phyloP scores from a whole-genome alignment of 352 stramenopile species.

The Peronospora farinosa region DNA sequence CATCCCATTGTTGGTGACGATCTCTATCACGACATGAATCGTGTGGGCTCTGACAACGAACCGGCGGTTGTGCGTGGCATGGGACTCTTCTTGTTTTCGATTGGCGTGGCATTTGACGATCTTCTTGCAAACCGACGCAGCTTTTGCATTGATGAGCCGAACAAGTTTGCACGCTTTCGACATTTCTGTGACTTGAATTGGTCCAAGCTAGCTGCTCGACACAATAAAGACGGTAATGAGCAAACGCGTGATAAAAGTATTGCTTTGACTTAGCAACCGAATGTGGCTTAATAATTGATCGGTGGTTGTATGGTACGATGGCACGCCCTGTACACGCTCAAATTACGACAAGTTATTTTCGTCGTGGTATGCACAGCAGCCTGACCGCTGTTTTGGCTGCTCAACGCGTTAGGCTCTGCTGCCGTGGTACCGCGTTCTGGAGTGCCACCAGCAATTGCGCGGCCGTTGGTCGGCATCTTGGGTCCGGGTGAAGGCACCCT shows the following conservation, averaged over 20 bases:
- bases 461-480: conserved; percentile 50
- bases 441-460: conserved; percentile 57
- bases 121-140: conserved; percentile 28
- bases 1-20: conserved; percentile 66
- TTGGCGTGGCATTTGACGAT: conserved; percentile 42
- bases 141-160: conserved; percentile 44
- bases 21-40: conserved; percentile 39
- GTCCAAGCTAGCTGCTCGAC: conserved; percentile 10
- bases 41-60: neutral
- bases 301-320: conserved; percentile 28
- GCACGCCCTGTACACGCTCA: conserved; percentile 41
- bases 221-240: neutral
- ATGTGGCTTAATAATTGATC: conserved; percentile 29
- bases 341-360: conserved; percentile 31
- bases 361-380: conserved; percentile 39
- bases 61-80: conserved; percentile 37
- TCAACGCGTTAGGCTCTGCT: conserved; percentile 25
- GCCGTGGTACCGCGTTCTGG: conserved; percentile 32
- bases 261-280: conserved; percentile 14
- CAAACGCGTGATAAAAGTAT: conserved; percentile 3
- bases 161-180: conserved; percentile 55
- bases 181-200: conserved; percentile 59
- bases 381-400: conserved; percentile 21
- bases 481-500: conserved; percentile 59
- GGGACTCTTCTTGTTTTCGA: conserved; percentile 47